Evolutionary conservation across 2,329 filamentous ascomycete species (phyloP).

Genomic region (Fusarium odoratissimum): DNA sequence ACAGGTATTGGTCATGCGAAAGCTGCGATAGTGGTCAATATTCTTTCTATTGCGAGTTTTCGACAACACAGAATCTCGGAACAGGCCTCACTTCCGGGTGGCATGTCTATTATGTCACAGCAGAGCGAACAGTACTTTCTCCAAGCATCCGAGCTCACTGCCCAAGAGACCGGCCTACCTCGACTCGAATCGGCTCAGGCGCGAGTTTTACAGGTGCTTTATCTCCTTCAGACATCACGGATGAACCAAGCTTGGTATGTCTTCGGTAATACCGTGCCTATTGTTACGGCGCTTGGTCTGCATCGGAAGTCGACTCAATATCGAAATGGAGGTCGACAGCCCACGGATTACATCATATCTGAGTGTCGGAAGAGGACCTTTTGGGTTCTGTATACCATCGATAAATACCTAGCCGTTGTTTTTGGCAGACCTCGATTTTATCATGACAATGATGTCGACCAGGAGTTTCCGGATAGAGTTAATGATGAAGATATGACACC

Average conservation of each 20-base stretch:
- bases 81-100: neutral
- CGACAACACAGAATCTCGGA: slow-evolving; percentile 33
- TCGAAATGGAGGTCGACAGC: slow-evolving; percentile 25
- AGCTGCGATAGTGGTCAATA: slow-evolving; percentile 60
- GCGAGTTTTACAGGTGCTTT: slow-evolving; percentile 67
- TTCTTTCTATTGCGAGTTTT: slow-evolving; percentile 58
- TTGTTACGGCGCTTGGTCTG: slow-evolving; percentile 59
- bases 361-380: slow-evolving; percentile 69
- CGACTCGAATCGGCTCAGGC: slow-evolving; percentile 68
- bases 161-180: slow-evolving; percentile 64
- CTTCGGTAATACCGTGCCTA: slow-evolving; percentile 67
- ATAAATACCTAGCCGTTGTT: slow-evolving; percentile 72
- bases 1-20: slow-evolving; percentile 56
- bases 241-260: slow-evolving; percentile 71
- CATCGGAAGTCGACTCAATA: slow-evolving; percentile 43
- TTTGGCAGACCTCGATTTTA: slow-evolving; percentile 70
- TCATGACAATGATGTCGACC: slow-evolving; percentile 73
- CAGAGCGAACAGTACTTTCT: slow-evolving; percentile 55
- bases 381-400: slow-evolving; percentile 71
- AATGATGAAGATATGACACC: slow-evolving; percentile 68
- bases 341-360: slow-evolving; percentile 55
- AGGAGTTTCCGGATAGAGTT: slow-evolving; percentile 65
- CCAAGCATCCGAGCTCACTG: slow-evolving; percentile 53
- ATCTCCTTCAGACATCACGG: slow-evolving; percentile 67
- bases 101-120: slow-evolving; percentile 5